Conservation (phyloP, 768 basidiomycete species). For the Leccinum broughii region DNA sequence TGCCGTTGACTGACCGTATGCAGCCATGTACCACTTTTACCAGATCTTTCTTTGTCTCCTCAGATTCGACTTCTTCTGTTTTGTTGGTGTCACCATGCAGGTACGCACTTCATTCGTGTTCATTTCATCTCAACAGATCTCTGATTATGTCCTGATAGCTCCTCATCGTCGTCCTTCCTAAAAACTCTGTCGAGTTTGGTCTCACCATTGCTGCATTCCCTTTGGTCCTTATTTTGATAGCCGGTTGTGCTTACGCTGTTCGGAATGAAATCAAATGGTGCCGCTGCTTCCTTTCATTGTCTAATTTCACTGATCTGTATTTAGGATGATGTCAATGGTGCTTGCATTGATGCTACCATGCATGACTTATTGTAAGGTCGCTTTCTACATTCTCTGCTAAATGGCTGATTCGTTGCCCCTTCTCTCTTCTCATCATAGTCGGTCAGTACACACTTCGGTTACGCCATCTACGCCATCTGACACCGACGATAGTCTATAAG, state of each 20-base stretch:
- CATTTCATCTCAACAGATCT: background rate
- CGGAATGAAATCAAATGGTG: conserved; percentile 82
- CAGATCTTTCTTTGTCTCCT: conserved; percentile 85
- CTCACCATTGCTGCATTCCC: conserved; percentile 82
- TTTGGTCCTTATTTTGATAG: conserved; percentile 61
- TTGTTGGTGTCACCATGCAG: conserved; percentile 84
- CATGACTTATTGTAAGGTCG: conserved; percentile 56
- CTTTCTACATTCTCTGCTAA: background rate
- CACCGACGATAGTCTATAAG: conserved; percentile 62
- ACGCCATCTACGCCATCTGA: conserved; percentile 27
- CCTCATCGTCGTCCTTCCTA: conserved; percentile 70
- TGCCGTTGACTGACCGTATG: conserved; percentile 4
- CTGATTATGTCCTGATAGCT: conserved; percentile 57
- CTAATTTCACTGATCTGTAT: conserved; percentile 6
- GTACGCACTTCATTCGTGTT: conserved; percentile 33
- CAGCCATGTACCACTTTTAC: conserved; percentile 87
- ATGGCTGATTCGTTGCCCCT: conserved; percentile 4
- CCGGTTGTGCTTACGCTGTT: conserved; percentile 66
- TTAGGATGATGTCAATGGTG: conserved; percentile 67
- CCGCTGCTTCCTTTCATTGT: conserved; percentile 23
- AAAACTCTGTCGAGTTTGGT: conserved; percentile 71
- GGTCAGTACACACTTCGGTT: conserved; percentile 21
- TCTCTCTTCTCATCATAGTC: conserved; percentile 22
- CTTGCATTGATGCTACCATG: conserved; percentile 77
- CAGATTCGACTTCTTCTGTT: conserved; percentile 89